Conservation (phyloP, 2,329 filamentous ascomycete genomes). For the Neofusicoccum ribis region DNA sequence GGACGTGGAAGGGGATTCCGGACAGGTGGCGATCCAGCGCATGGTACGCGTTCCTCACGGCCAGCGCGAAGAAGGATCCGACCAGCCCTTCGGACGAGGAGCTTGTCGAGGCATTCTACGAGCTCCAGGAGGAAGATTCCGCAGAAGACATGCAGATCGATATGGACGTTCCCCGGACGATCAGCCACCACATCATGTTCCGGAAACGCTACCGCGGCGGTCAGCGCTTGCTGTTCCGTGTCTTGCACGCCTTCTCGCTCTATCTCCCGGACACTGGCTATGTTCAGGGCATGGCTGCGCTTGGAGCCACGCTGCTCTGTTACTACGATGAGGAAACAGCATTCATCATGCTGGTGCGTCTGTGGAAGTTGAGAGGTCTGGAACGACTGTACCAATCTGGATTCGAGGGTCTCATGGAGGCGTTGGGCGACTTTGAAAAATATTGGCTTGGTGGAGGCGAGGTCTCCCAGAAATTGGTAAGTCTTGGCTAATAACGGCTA, state of each 20-base stretch:
- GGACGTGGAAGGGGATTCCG: constrained; percentile 97
- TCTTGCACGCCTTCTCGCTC: constrained; percentile 86
- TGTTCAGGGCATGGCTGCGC: constrained; percentile 94
- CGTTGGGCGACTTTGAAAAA: constrained; percentile 79
- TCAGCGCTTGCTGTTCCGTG: constrained; percentile 86
- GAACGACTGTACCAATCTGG: constrained; percentile 80
- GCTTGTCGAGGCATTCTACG: constrained; percentile 70
- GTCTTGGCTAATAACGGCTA: constrained; percentile 35
- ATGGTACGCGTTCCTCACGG: constrained; percentile 88
- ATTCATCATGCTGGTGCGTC: constrained; percentile 93
- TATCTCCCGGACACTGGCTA: constrained; percentile 92
- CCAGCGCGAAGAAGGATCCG: constrained; percentile 64
- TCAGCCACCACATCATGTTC: constrained; percentile 97
- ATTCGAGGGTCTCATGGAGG: constrained; percentile 83
- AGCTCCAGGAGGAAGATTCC: constrained; percentile 70
- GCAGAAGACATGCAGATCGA: constrained; percentile 97
- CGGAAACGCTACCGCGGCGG: constrained; percentile 83
- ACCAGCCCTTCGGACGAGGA: constrained; percentile 59
- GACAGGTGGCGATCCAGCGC: constrained; percentile 91
- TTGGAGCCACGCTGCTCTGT: constrained; percentile 88
- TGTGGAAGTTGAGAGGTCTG: constrained; percentile 87
- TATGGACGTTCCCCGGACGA: constrained; percentile 91
- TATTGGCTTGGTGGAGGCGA: constrained; percentile 78
- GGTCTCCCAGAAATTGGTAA: constrained; percentile 76
- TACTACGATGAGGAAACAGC: constrained; percentile 95